phyloP scores from a whole-genome alignment of 2,329 filamentous ascomycete species.

The Aspergillus piperis region DNA sequence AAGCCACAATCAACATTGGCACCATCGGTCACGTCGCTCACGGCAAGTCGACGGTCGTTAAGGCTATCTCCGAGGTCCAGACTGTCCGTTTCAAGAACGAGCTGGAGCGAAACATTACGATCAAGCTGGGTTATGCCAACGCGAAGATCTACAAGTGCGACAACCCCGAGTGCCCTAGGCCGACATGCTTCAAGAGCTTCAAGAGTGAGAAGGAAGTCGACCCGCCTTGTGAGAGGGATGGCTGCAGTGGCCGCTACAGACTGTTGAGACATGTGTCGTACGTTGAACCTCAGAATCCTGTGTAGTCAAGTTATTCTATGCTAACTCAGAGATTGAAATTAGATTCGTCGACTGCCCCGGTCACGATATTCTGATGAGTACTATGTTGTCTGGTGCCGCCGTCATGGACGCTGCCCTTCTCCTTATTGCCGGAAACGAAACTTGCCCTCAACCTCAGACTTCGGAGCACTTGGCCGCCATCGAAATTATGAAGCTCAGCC shows the following conservation, averaged over 20 bases:
- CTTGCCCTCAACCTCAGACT: conserved; percentile 96
- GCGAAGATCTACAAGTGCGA: conserved; percentile 99
- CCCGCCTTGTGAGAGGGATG: conserved; percentile 90
- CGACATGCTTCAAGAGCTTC: conserved; percentile 93
- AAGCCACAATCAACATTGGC: conserved; percentile 98
- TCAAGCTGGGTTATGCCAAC: conserved; percentile 99
- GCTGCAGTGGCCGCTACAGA: conserved; percentile 83
- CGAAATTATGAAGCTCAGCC: conserved; percentile 99
- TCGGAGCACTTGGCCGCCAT: conserved; percentile 98
- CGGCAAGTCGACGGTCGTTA: conserved; percentile 98
- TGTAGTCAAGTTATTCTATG: neutral
- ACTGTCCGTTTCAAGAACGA: conserved; percentile 99
- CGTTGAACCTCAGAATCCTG: conserved; percentile 4
- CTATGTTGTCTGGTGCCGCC: conserved; percentile 98
- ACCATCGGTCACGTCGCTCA: conserved; percentile 98
- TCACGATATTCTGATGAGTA: conserved; percentile 99
- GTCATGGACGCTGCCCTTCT: conserved; percentile 99
- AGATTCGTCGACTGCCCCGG: conserved; percentile 98
- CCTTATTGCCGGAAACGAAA: conserved; percentile 96
- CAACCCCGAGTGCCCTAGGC: conserved; percentile 84
- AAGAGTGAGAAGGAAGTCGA: conserved; percentile 99
- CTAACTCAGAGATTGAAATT: conserved; percentile 18
- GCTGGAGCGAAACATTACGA: conserved; percentile 97
- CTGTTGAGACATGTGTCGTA: conserved; percentile 90
- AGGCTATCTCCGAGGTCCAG: conserved; percentile 98